These are phyloP conservation scores for Arthromyces matolae DNA, from an alignment of 768 basidiomycete genomes.

Conservation along the genomic window DNA sequence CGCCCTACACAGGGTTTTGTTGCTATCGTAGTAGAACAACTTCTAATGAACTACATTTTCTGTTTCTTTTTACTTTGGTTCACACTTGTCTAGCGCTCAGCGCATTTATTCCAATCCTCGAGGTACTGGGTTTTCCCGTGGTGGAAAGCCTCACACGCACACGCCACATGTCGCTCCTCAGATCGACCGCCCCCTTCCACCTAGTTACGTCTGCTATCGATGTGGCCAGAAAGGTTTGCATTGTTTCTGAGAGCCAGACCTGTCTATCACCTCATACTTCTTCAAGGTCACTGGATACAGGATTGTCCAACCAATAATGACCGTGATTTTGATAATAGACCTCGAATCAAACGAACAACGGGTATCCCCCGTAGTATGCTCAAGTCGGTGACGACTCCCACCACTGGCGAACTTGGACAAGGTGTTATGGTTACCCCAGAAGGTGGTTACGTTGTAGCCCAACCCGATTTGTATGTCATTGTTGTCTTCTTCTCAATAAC, in stretches of 20 bases:
- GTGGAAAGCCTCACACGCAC: constrained; percentile 54
- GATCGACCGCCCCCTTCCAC: constrained; percentile 77
- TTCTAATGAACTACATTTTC: constrained; percentile 69
- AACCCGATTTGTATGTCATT: constrained; percentile 84
- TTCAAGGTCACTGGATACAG: constrained; percentile 96
- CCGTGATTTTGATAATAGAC: constrained; percentile 89
- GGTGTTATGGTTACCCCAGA: constrained; percentile 99
- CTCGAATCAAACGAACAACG: constrained; percentile 95
- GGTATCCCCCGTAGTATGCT: constrained; percentile 98
- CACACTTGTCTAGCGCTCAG: constrained; percentile 51
- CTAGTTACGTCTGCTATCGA: constrained; percentile 97
- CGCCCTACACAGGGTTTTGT: constrained; percentile 53
- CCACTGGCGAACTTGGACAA: constrained; percentile 60
- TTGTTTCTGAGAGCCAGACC: background rate
- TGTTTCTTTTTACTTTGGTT: constrained; percentile 28
- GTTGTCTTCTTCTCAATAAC: background rate
- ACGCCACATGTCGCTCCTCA: constrained; percentile 44
- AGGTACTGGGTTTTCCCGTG: constrained; percentile 58
- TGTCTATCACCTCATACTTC: constrained; percentile 11
- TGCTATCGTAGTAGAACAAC: constrained; percentile 61
- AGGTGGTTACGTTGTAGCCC: constrained; percentile 95
- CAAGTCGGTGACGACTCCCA: constrained; percentile 90
- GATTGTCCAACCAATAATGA: constrained; percentile 98
- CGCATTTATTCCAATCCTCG: constrained; percentile 66
- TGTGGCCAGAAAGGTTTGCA: constrained; percentile 92